Evolutionary conservation across 306 rosid species (phyloP), one percentile per base, ranked within the genome.

Genomic region (Pterocarpus santalinus): DNA sequence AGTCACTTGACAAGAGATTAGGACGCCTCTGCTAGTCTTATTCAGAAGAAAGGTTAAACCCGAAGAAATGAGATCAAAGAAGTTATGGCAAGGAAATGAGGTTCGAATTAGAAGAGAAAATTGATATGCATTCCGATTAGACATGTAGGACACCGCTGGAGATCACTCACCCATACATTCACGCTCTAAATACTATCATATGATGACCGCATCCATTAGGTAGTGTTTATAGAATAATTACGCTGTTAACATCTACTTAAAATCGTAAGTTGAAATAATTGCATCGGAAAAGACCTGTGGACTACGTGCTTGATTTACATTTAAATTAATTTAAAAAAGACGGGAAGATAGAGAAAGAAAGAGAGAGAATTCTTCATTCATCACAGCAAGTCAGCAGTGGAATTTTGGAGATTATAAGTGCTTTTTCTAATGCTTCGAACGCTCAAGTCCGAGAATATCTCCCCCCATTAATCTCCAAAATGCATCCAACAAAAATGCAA

Each of bases 101-200:
- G 13, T 51, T 15, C 34, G 33, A 71, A 52, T 71, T 9, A 34
- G 5, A 8, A 69, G 22, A 30, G 10, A 12, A 46, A 66, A 30
- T 12, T 52, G 17, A 55, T n/a, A 47, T 69, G 75, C 22, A 69
- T 47, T 69, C 60, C 22, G 5, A 69, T 69, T 7, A 22, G 8
- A 32, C 22, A 7, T 13, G 75, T 69, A 5, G 58, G 13, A 12
- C 60, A 12, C 28, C 5, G 7, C 1, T 51, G 47, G 57, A 44
- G 73, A 49, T 33, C n/a, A 70, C 44, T 47, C 11, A 44, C 75
- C 61, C 60, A 39, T 4, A 65, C 16, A 30, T 10, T 65, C 52
- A 16, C 38, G 71, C 51, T 38, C 39, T 65, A 65, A 65, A 36
- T 65, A 33, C 44, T 64, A 16, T 7, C 4, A 30, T 3, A 15